Evolutionary conservation across 805 yeast genomes (phyloP), one percentile per base, ranked within the genome.

Genomic region (Geotrichum ghanense): DNA sequence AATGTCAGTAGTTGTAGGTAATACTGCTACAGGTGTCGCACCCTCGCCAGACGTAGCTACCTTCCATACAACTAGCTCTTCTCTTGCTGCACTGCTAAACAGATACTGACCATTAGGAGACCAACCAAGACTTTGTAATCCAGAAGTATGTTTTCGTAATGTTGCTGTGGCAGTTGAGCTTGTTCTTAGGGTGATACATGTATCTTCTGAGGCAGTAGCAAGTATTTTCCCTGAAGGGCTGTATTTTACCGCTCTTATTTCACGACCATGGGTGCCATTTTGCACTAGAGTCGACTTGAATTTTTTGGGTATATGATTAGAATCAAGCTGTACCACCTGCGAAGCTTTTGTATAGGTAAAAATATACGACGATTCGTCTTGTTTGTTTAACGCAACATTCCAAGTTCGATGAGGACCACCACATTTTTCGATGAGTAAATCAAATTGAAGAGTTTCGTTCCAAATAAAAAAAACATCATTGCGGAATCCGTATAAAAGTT

Each of bases 321-420:
- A 31, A 19, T 39, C 25, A 39, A 39, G 25, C 4, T 5, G 25
- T 12, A 39, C n/a, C 25, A 58, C 26, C 23, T 47, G 40, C 16
- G 81, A 70, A 22, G 80, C 73, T 59, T 78, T 78, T 10, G 83
- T 76, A 58, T 76, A 83, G 20, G 71, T 66, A 51, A 86, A 75
- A 42, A 72, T 67, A 52, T 62, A 73, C 10, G 60, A 56, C 9
- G 56, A 52, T 12, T 52, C 56, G 3, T 56, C 52, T 3, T 50
- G 45, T n/a, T 43, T 45, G 20, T 49, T 50, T 3, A 57, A 47
- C 24, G 47, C 44, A 31, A 83, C 65, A 26, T 73, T 71, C 96
- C 97, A 92, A 49, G 77, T 75, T 50, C 97, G 72, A 60, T 89
- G 96, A 2, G 92, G 76, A 2, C 97, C 97, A 22, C 97, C 97